Evolutionary conservation across 257 asterid genomes (phyloP).

Genomic region (Avicennia marina): DNA sequence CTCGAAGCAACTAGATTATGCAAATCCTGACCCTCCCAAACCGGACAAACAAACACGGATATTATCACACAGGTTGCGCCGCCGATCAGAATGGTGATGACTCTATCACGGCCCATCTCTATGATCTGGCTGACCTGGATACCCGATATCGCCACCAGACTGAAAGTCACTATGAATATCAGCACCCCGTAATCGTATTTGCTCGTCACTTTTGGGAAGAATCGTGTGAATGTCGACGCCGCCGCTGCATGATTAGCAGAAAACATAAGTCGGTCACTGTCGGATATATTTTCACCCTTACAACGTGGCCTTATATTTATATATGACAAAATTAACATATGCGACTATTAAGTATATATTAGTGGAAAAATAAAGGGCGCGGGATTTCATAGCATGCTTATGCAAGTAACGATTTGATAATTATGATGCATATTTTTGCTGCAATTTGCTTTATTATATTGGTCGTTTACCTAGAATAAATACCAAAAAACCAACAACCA

Average conservation of each 20-base stretch:
- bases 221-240: constrained; percentile 48
- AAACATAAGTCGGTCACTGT: too few relatives aligned
- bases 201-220: constrained; percentile 55
- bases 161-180: constrained; percentile 68
- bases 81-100: constrained; percentile 60
- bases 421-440: too few relatives aligned
- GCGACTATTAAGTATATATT: too few relatives aligned
- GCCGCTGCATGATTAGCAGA: too few relatives aligned
- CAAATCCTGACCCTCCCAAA: constrained; percentile 87
- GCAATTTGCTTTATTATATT: too few relatives aligned
- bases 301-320: too few relatives aligned
- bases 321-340: too few relatives aligned
- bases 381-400: too few relatives aligned
- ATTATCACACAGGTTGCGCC: constrained; percentile 53
- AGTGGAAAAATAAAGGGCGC: too few relatives aligned
- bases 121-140: constrained; percentile 44
- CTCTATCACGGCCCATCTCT: constrained; percentile 57
- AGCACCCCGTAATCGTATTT: constrained; percentile 70
- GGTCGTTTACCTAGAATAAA: background rate
- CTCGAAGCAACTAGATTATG: constrained; percentile 41
- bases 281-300: too few relatives aligned
- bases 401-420: too few relatives aligned
- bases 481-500: background rate
- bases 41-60: constrained; percentile 59
- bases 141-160: constrained; percentile 76